Base-by-base conservation (phyloP, 345 rosid species). In the Moricandia moricandioides region DNA sequence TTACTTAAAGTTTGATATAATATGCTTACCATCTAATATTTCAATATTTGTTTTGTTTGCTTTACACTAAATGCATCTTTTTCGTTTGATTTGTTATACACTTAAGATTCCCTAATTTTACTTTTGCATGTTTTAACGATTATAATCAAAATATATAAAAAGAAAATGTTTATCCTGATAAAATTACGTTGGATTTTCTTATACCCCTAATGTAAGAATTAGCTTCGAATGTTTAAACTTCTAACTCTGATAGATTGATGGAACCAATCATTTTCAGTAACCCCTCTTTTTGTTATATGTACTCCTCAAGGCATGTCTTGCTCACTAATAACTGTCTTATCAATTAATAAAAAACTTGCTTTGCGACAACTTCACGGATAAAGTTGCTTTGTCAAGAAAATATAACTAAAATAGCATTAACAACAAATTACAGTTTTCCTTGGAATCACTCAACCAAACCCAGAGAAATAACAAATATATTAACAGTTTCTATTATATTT, bases 231-330 rank as follows among this genome's bases (percentile, higher is more conserved):
- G 31, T 29, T 29, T 29, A 29, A 29, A 29, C 31, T 29, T 29
- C 31, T 29, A 29, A 29, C 31, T 29, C 31, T 29, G 64, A 31
- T 18, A 26, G 55, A 31, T 31, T 70, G n/a, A 63, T 43, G 8
- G 8, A 49, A 12, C 31, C 6, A 34, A 70, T 77, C 67, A 64
- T 65, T 70, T 77, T 77, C 71, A 45, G 8, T 64, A 55, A 57
- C 21, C 55, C 24, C 5, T 29, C 66, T 59, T 45, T 45, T 56
- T 24, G 76, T 57, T 70, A 77, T 18, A 12, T 64, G 80, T 70
- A 70, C 71, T 55, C 33, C 26, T 70, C 80, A 77, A 70, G 71
- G 29, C 70, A 69, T 69, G 75, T 76, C 65, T 76, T 69, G 24
- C 51, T 76, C 66, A 26, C 40, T 33, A 70, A 56, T 77, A 64